A percentile compares a stretch with the other conserved stretches of the same genome.
phyloP scores from a whole-genome alignment of 192 early-diverging fungal species.

The Podochytrium sp. region DNA sequence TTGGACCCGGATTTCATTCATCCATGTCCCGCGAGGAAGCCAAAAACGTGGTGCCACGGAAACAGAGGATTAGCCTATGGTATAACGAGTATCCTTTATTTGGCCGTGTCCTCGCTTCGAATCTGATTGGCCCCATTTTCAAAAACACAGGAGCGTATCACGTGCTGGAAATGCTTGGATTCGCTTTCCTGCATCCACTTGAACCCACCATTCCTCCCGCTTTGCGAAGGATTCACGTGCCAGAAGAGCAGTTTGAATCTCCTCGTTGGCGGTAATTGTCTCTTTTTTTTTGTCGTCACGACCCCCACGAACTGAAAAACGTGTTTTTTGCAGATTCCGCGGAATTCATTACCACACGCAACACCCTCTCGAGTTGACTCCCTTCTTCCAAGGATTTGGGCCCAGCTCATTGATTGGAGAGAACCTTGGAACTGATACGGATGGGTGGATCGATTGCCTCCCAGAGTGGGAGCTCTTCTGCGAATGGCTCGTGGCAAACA shows the following conservation, averaged over 20 bases:
- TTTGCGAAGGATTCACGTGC: background rate
- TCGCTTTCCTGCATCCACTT: conserved; percentile 35
- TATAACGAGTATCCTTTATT: too few relatives aligned
- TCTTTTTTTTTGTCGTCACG: too few relatives aligned
- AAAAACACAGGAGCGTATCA: too few relatives aligned
- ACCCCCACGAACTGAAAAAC: too few relatives aligned
- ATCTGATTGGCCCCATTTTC: too few relatives aligned
- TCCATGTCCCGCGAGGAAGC: background rate
- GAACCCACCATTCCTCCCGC: conserved; percentile 27
- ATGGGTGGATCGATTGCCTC: conserved; percentile 17
- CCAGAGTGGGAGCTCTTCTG: conserved; percentile 19
- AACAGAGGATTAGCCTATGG: conserved; percentile 33
- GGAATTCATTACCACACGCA: conserved; percentile 40
- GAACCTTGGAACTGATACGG: background rate
- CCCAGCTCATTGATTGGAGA: too few relatives aligned
- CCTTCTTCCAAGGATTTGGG: conserved; percentile 31
- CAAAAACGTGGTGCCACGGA: conserved; percentile 23
- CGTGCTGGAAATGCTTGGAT: conserved; percentile 30
- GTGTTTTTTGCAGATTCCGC: conserved; percentile 31
- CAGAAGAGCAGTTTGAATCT: conserved; percentile 1
- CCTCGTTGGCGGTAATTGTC: conserved; percentile 34
- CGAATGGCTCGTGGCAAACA: conserved; percentile 36
- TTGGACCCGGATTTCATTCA: background rate
- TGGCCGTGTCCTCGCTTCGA: too few relatives aligned
- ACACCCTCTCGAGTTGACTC: conserved; percentile 33